Percentiles rank a stretch among this genome's conserved stretches.
Conservation (phyloP, 225 moss, liverwort and hornwort species). For the Sphagnum contortum region DNA sequence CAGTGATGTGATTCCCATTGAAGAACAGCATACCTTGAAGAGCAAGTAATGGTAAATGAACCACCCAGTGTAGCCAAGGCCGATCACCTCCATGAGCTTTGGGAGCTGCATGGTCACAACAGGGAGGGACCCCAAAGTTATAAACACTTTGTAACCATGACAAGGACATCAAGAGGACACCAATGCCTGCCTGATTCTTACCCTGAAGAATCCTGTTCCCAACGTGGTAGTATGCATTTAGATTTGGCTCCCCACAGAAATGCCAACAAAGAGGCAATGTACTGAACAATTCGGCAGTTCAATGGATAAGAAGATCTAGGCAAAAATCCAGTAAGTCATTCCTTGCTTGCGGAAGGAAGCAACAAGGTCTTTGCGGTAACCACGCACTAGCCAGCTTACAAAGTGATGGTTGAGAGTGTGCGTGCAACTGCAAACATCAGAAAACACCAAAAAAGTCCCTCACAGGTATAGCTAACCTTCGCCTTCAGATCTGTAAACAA, state of each 20-base stretch:
- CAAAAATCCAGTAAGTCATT: background rate
- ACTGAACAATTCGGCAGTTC: background rate
- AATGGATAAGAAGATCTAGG: background rate
- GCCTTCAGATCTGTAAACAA: slow-evolving; percentile 46
- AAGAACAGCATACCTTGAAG: slow-evolving; percentile 53
- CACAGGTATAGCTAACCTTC: slow-evolving; percentile 30
- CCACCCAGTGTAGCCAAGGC: slow-evolving; percentile 83
- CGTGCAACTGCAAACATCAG: too few relatives aligned
- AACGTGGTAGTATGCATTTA: background rate
- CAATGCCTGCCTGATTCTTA: too few relatives aligned
- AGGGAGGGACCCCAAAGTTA: slow-evolving; percentile 2
- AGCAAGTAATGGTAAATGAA: slow-evolving; percentile 79
- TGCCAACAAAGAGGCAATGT: background rate
- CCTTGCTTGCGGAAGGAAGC: background rate
- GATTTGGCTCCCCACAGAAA: background rate
- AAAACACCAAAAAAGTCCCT: too few relatives aligned
- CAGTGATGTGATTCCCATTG: slow-evolving; percentile 11
- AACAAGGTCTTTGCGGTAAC: too few relatives aligned
- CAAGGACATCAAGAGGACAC: too few relatives aligned
- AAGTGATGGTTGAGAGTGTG: too few relatives aligned
- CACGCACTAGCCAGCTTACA: too few relatives aligned
- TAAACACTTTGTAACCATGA: background rate
- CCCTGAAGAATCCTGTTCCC: too few relatives aligned
- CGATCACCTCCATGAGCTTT: slow-evolving; percentile 73
- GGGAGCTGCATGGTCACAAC: slow-evolving; percentile 37